phyloP scores from a whole-genome alignment of 1,139 yeast species.

The Sugiyamaella japonica region DNA sequence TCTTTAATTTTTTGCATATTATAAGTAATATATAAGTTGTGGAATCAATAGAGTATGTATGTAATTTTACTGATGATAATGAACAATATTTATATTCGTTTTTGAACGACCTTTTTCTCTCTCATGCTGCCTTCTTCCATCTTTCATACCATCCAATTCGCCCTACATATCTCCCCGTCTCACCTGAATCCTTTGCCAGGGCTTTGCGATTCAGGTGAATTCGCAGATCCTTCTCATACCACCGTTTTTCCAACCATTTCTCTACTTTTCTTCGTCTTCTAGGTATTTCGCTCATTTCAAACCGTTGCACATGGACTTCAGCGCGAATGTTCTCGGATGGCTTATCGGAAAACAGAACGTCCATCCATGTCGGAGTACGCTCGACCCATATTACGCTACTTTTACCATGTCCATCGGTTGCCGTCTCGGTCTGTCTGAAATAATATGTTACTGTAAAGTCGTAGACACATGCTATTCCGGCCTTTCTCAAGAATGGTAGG shows the following conservation, averaged over 20 bases:
- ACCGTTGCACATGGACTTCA: constrained; percentile 51
- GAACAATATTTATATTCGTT: constrained; percentile 9
- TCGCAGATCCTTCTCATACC: constrained; percentile 31
- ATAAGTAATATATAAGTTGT: background rate
- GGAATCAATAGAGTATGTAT: background rate
- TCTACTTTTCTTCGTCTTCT: constrained; percentile 37
- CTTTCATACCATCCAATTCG: constrained; percentile 1
- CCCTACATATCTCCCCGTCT: constrained; percentile 6
- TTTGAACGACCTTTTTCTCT: too few relatives aligned
- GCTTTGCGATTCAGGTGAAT: background rate
- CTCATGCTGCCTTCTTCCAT: background rate
- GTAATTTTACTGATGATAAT: constrained; percentile 10
- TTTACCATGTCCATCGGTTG: background rate
- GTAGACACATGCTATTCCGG: constrained; percentile 41
- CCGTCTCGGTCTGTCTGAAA: constrained; percentile 2
- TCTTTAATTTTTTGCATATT: constrained; percentile 12
- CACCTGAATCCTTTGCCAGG: background rate
- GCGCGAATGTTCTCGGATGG: constrained; percentile 39
- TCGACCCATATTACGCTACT: constrained; percentile 16
- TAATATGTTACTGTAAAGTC: constrained; percentile 56
- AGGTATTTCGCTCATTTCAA: constrained; percentile 53
- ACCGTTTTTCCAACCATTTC: constrained; percentile 34
- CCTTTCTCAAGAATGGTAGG: constrained; percentile 31
- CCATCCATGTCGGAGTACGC: constrained; percentile 24
- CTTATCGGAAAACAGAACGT: constrained; percentile 38